Percentiles rank a stretch among this genome's conserved stretches.
These are phyloP conservation scores for Metschnikowia orientalis DNA, from an alignment of 805 yeast genomes.

Conservation along the genomic window DNA sequence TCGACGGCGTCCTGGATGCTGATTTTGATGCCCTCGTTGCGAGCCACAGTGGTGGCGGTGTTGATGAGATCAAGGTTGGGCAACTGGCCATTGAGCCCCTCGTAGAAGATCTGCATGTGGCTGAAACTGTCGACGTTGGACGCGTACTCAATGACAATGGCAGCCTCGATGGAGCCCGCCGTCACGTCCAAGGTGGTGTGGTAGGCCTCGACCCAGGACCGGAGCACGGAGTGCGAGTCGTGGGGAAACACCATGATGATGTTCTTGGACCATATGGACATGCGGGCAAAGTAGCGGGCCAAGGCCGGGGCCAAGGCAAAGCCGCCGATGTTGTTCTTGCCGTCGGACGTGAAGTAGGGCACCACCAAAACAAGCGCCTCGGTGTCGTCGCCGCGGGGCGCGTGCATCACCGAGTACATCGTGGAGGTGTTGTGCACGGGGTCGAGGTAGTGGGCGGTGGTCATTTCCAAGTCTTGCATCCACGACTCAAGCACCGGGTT, in stretches of 20 bases:
- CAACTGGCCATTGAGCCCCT: slow-evolving; percentile 91
- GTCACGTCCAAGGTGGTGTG: slow-evolving; percentile 80
- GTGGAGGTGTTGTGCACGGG: slow-evolving; percentile 17
- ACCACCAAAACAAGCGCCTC: slow-evolving; percentile 89
- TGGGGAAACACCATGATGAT: slow-evolving; percentile 81
- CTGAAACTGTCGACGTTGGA: slow-evolving; percentile 64
- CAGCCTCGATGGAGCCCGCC: slow-evolving; percentile 92
- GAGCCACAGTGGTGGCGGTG: slow-evolving; percentile 66
- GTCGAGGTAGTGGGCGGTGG: slow-evolving; percentile 45
- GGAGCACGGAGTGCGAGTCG: slow-evolving; percentile 60
- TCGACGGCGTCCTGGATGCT: slow-evolving; percentile 61
- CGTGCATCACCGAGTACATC: slow-evolving; percentile 79
- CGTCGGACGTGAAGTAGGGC: slow-evolving; percentile 76
- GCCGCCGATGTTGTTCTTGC: slow-evolving; percentile 72
- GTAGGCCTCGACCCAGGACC: slow-evolving; percentile 92
- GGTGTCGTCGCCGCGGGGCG: slow-evolving; percentile 94
- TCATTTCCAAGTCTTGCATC: slow-evolving; percentile 70
- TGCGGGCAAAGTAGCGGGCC: slow-evolving; percentile 72
- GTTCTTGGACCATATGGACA: slow-evolving; percentile 96
- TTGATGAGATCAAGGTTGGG: slow-evolving; percentile 91
- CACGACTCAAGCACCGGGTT: slow-evolving; percentile 50
- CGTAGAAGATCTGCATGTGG: slow-evolving; percentile 68
- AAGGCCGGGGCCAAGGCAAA: slow-evolving; percentile 66
- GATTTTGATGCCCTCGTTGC: slow-evolving; percentile 70
- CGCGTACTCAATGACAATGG: slow-evolving; percentile 77